Conservation (phyloP, 2,329 filamentous ascomycete genomes). For the Penicillium sp. region DNA sequence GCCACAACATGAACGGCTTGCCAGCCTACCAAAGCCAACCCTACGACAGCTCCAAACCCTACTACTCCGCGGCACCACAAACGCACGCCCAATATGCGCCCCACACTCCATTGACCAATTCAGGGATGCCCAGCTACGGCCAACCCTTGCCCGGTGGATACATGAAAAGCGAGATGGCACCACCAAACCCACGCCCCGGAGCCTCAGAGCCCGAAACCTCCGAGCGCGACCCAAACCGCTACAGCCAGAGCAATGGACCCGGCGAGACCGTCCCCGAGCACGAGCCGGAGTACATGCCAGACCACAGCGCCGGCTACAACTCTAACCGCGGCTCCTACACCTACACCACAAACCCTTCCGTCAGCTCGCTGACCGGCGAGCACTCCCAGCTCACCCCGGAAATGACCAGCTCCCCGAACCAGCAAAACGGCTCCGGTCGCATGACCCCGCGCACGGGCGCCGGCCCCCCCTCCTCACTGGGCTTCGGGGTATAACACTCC, state of each 20-base stretch:
- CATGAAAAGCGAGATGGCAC: slow-evolving; percentile 85
- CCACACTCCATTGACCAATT: slow-evolving; percentile 59
- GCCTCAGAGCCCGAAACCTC: slow-evolving; percentile 61
- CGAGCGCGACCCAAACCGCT: slow-evolving; percentile 69
- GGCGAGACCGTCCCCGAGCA: slow-evolving; percentile 70
- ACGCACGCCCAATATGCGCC: slow-evolving; percentile 68
- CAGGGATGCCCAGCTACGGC: slow-evolving; percentile 69
- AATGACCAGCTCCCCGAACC: slow-evolving; percentile 73
- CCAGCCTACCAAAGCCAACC: slow-evolving; percentile 69
- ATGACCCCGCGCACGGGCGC: slow-evolving; percentile 80
- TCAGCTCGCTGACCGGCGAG: slow-evolving; percentile 67
- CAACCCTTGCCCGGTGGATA: slow-evolving; percentile 59
- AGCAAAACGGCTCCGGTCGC: slow-evolving; percentile 77
- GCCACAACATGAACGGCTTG: slow-evolving; percentile 72
- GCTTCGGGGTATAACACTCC: slow-evolving; percentile 74
- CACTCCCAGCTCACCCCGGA: slow-evolving; percentile 76
- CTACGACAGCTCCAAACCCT: slow-evolving; percentile 75
- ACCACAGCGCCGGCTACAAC: slow-evolving; percentile 70
- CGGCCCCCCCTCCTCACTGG: slow-evolving; percentile 72
- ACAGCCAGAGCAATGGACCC: slow-evolving; percentile 58
- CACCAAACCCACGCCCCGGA: slow-evolving; percentile 64
- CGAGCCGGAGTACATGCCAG: slow-evolving; percentile 80
- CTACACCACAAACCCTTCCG: slow-evolving; percentile 67
- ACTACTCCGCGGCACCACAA: slow-evolving; percentile 71
- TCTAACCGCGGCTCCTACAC: slow-evolving; percentile 72